These are phyloP conservation scores for Senecio squalidus DNA, from an alignment of 140 eudicot genomes.

Conservation along the genomic window DNA sequence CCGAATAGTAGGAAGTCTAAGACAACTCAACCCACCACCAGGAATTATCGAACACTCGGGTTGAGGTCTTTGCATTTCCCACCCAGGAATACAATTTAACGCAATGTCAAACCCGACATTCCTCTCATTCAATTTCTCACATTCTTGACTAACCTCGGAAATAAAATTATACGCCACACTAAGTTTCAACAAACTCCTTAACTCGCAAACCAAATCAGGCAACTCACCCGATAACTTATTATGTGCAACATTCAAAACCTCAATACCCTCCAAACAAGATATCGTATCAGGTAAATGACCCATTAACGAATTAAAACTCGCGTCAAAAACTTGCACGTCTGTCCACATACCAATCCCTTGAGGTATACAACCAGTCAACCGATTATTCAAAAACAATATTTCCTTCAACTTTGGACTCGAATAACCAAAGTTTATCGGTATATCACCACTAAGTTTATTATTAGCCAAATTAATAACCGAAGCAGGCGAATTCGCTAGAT, in stretches of 20 bases:
- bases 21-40: slow-evolving; percentile 66
- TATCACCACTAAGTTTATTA: slow-evolving; percentile 57
- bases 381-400: slow-evolving; percentile 72
- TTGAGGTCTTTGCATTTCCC: slow-evolving; percentile 71
- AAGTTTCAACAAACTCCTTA: slow-evolving; percentile 55
- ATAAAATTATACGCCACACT: slow-evolving; percentile 85
- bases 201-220: slow-evolving; percentile 78
- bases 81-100: slow-evolving; percentile 81
- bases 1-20: slow-evolving; percentile 55
- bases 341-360: slow-evolving; percentile 86
- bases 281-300: slow-evolving; percentile 88
- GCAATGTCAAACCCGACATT: slow-evolving; percentile 83
- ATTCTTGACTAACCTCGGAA: slow-evolving; percentile 69
- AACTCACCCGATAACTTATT: slow-evolving; percentile 78
- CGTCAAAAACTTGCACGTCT: slow-evolving; percentile 77
- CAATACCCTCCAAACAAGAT: slow-evolving; percentile 72
- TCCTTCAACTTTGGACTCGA: slow-evolving; percentile 66
- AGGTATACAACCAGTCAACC: slow-evolving; percentile 85
- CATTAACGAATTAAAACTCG: slow-evolving; percentile 70
- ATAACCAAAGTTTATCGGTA: slow-evolving; percentile 66
- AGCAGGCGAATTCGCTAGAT: slow-evolving; percentile 78
- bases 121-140: slow-evolving; percentile 42
- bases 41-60: slow-evolving; percentile 74
- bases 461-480: slow-evolving; percentile 87
- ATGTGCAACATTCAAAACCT: slow-evolving; percentile 71